These are phyloP conservation scores for Recurvomyces mirabilis DNA, from an alignment of 495 filamentous ascomycete genomes.

Conservation along the genomic window DNA sequence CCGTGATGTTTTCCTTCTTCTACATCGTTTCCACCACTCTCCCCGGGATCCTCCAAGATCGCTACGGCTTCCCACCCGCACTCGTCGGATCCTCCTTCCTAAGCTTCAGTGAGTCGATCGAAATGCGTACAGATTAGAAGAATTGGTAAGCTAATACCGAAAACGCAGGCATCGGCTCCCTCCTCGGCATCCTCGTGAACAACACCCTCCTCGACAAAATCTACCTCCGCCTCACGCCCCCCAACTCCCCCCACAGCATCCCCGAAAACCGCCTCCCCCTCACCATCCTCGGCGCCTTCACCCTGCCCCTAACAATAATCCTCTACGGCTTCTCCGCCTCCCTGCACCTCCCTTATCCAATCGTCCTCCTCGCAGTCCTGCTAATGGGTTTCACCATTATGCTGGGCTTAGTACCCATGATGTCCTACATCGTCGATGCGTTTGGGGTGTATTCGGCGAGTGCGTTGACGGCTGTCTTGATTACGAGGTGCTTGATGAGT, in stretches of 20 bases:
- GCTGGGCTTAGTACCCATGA: slow-evolving; percentile 38
- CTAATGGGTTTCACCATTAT: slow-evolving; percentile 33
- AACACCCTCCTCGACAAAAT: slow-evolving; percentile 38
- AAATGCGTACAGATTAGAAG: background rate
- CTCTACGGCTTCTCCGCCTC: slow-evolving; percentile 42
- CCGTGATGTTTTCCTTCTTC: slow-evolving; percentile 40
- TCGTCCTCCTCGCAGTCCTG: slow-evolving; percentile 35
- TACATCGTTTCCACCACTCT: slow-evolving; percentile 45
- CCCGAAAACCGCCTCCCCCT: slow-evolving; percentile 45
- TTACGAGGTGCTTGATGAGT: slow-evolving; percentile 42
- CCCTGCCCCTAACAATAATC: slow-evolving; percentile 33
- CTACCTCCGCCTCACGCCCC: slow-evolving; percentile 35
- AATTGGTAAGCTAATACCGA: slow-evolving; percentile 21
- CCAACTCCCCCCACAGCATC: slow-evolving; percentile 6
- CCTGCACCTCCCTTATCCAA: slow-evolving; percentile 27
- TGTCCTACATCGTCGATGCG: slow-evolving; percentile 47
- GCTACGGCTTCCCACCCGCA: slow-evolving; percentile 39
- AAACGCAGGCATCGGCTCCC: slow-evolving; percentile 38
- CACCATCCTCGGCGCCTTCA: slow-evolving; percentile 31
- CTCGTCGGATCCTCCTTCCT: slow-evolving; percentile 38
- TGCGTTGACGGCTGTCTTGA: slow-evolving; percentile 45
- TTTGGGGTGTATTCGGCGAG: slow-evolving; percentile 45
- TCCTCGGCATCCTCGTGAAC: slow-evolving; percentile 29
- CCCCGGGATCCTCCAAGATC: slow-evolving; percentile 37
- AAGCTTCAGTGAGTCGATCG: slow-evolving; percentile 38